A percentile compares a stretch with the other conserved stretches of the same genome.
Evolutionary conservation across 2,329 filamentous ascomycete genomes (phyloP).

Genomic region (Colletotrichum sp.): DNA sequence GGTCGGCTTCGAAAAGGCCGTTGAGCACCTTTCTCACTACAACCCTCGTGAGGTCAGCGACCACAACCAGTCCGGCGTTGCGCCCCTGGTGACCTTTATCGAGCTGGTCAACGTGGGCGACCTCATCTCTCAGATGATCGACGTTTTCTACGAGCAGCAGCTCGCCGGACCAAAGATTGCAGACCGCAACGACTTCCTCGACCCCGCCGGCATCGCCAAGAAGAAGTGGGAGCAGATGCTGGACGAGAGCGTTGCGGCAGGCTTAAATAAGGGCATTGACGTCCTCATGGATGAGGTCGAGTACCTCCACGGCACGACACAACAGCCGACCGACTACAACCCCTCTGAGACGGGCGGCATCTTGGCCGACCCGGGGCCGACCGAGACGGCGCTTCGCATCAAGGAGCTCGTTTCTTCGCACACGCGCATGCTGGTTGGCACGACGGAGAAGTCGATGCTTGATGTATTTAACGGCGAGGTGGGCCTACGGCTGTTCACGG

Average conservation of each 20-base stretch:
- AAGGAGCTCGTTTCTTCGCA: slow-evolving; percentile 87
- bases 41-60: slow-evolving; percentile 84
- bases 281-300: slow-evolving; percentile 99
- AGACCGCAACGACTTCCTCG: slow-evolving; percentile 93
- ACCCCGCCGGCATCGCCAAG: slow-evolving; percentile 91
- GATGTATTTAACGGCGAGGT: slow-evolving; percentile 99
- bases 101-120: slow-evolving; percentile 98
- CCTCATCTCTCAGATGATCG: slow-evolving; percentile 97
- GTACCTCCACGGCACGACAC: slow-evolving; percentile 88
- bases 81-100: slow-evolving; percentile 92
- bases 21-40: slow-evolving; percentile 88
- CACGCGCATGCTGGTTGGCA: slow-evolving; percentile 90
- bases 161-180: slow-evolving; percentile 81
- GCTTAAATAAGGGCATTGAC: slow-evolving; percentile 96
- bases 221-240: slow-evolving; percentile 99
- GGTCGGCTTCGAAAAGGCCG: slow-evolving; percentile 90
- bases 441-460: slow-evolving; percentile 96
- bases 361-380: slow-evolving; percentile 71
- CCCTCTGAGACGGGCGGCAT: slow-evolving; percentile 53
- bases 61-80: slow-evolving; percentile 75
- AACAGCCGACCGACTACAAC: slow-evolving; percentile 89
- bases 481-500: slow-evolving; percentile 87
- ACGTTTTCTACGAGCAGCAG: slow-evolving; percentile 98
- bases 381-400: slow-evolving; percentile 77
- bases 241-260: slow-evolving; percentile 93